phyloP scores from a whole-genome alignment of 2,329 filamentous ascomycete species.

The Colletotrichum somersetense region DNA sequence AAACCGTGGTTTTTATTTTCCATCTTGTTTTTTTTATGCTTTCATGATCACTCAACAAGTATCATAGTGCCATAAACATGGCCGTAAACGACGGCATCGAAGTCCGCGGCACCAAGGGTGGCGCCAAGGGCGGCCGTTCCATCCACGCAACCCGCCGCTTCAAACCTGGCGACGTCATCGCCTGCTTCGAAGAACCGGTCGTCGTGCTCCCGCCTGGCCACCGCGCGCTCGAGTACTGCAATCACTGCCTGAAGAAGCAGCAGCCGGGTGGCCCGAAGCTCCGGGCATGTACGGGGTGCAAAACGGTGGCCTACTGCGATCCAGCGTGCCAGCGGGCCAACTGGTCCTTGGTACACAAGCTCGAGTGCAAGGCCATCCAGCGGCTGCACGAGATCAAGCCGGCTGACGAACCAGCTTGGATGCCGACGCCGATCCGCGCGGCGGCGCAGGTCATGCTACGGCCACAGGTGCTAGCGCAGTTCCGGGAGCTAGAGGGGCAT shows the following conservation, averaged over 20 bases:
- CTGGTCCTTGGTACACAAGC: conserved; percentile 65
- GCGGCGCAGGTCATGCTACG: conserved; percentile 64
- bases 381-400: conserved; percentile 52
- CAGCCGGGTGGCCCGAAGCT: conserved; percentile 32
- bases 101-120: conserved; percentile 33
- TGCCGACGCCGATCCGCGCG: conserved; percentile 69
- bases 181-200: conserved; percentile 56
- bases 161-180: conserved; percentile 60
- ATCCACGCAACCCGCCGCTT: conserved; percentile 59
- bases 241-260: conserved; percentile 58
- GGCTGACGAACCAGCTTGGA: conserved; percentile 46
- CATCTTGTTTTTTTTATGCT: not conserved
- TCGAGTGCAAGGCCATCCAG: conserved; percentile 64
- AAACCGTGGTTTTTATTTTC: not conserved
- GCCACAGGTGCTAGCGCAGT: conserved; percentile 49
- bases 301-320: conserved; percentile 67
- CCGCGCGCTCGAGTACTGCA: conserved; percentile 59
- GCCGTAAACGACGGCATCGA: conserved; percentile 20
- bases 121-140: conserved; percentile 57
- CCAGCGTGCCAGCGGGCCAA: conserved; percentile 65
- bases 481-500: conserved; percentile 62
- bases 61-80: not conserved
- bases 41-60: not conserved
- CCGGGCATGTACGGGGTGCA: conserved; percentile 64
- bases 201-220: conserved; percentile 62